Conservation (phyloP, 352 stramenopile species). For the Phytophthora tentaculata region DNA sequence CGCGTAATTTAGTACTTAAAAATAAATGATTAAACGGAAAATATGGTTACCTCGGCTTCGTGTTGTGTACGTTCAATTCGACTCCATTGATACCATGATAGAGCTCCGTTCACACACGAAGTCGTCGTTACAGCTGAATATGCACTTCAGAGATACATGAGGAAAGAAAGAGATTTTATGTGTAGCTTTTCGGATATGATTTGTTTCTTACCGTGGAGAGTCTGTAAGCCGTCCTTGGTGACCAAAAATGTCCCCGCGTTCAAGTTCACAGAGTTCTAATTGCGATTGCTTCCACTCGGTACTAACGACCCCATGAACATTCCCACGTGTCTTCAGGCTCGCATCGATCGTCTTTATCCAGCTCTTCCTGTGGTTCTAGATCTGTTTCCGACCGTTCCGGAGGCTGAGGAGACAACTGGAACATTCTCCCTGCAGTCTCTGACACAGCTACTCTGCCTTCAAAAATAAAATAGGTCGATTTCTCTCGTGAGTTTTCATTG, state of each 20-base stretch:
- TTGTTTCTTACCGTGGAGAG: constrained; percentile 21
- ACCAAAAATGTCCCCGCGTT: constrained; percentile 37
- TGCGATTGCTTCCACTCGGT: constrained; percentile 31
- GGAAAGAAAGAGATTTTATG: neutral
- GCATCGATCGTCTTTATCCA: constrained; percentile 1
- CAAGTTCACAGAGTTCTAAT: constrained; percentile 36
- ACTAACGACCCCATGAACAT: constrained; percentile 22
- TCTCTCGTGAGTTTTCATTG: constrained; percentile 6
- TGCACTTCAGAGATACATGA: constrained; percentile 12
- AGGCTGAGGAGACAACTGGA: constrained; percentile 23
- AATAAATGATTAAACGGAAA: too few relatives aligned
- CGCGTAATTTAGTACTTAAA: too few relatives aligned
- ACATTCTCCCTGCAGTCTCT: constrained; percentile 32
- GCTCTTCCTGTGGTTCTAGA: constrained; percentile 14
- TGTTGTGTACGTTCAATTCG: constrained; percentile 39
- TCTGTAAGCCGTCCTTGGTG: constrained; percentile 34
- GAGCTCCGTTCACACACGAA: constrained; percentile 29
- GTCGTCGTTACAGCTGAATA: constrained; percentile 39
- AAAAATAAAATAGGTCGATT: constrained; percentile 39
- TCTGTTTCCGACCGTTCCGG: constrained; percentile 4
- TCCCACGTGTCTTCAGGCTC: constrained; percentile 23
- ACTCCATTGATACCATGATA: constrained; percentile 44
- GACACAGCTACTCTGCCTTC: constrained; percentile 31
- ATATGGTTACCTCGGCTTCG: constrained; percentile 40
- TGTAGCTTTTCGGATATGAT: neutral